Percentiles rank a stretch among this genome's conserved stretches.
phyloP scores from a whole-genome alignment of 192 early-diverging fungal genomes.

The Backusella australiensis region DNA sequence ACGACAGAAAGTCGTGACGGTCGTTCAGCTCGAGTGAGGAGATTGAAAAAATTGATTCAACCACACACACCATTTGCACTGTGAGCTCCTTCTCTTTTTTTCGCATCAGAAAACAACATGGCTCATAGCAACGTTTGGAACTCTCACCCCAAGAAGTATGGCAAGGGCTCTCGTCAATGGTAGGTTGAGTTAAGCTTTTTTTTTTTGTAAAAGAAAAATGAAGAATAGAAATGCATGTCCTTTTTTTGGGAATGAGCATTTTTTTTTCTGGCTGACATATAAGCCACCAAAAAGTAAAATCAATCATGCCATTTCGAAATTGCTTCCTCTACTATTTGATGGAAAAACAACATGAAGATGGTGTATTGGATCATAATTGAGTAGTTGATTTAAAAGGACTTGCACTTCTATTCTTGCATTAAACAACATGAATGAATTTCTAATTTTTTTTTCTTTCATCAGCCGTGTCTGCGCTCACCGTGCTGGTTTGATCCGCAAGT shows the following conservation, averaged over 20 bases:
- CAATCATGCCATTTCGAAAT: neutral
- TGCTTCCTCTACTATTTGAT: neutral
- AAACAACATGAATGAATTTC: neutral
- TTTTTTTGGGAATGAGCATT: neutral
- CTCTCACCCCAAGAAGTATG: conserved; percentile 95
- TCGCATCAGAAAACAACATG: conserved; percentile 60
- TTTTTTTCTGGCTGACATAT: neutral
- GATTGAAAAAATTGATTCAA: conserved; percentile 5
- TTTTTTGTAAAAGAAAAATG: neutral
- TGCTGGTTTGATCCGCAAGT: conserved; percentile 99
- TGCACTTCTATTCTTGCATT: neutral
- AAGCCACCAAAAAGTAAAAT: conserved; percentile 9
- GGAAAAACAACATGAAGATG: neutral
- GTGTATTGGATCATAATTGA: neutral
- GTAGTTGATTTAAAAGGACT: neutral
- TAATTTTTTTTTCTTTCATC: neutral
- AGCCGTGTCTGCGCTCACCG: conserved; percentile 98
- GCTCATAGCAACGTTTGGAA: conserved; percentile 96
- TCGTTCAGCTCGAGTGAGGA: too few species aligned
- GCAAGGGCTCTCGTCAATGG: conserved; percentile 99
- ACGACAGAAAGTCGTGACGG: too few species aligned
- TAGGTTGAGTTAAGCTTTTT: conserved; percentile 33
- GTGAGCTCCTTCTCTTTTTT: conserved; percentile 10
- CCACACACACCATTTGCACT: neutral
- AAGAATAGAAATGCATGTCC: neutral